phyloP scores from a whole-genome alignment of 306 rosid genomes.

The Astragalus glycyphyllos region DNA sequence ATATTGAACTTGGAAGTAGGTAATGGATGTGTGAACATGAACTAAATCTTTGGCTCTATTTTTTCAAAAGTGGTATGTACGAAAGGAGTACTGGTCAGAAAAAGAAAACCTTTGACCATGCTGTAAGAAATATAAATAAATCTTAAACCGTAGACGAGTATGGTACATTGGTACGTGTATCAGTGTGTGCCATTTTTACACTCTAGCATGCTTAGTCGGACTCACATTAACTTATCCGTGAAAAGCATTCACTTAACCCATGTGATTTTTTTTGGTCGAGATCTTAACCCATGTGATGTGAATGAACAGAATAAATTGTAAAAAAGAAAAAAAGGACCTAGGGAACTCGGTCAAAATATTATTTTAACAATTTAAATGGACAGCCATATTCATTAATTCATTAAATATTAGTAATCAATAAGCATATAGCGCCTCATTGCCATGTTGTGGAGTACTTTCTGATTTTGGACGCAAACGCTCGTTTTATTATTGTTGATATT shows the following conservation, averaged over 20 bases:
- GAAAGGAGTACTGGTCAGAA: conserved; percentile 36
- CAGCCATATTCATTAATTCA: background rate
- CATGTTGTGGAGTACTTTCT: conserved; percentile 18
- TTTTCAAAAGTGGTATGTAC: conserved; percentile 10
- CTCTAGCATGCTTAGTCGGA: too few relatives aligned
- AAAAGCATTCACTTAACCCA: conserved; percentile 19
- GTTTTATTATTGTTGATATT: background rate
- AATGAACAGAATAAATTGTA: conserved; percentile 12
- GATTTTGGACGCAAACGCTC: background rate
- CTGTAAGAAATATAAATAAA: background rate
- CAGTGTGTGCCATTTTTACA: background rate
- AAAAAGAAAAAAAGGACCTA: conserved; percentile 12
- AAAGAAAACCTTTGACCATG: conserved; percentile 34
- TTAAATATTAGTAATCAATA: background rate
- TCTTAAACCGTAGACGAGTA: background rate
- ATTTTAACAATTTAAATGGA: background rate
- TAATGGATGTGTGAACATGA: conserved; percentile 37
- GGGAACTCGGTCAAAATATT: conserved; percentile 32
- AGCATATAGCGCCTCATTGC: conserved; percentile 12
- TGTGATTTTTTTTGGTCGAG: too few relatives aligned
- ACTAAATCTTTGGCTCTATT: background rate
- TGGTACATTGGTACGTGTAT: background rate
- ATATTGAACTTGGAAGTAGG: conserved; percentile 11
- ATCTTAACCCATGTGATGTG: conserved; percentile 40
- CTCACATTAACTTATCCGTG: background rate